Evolutionary conservation across 2,329 filamentous ascomycete species (phyloP).

Genomic region (Xylariaceae sp.): DNA sequence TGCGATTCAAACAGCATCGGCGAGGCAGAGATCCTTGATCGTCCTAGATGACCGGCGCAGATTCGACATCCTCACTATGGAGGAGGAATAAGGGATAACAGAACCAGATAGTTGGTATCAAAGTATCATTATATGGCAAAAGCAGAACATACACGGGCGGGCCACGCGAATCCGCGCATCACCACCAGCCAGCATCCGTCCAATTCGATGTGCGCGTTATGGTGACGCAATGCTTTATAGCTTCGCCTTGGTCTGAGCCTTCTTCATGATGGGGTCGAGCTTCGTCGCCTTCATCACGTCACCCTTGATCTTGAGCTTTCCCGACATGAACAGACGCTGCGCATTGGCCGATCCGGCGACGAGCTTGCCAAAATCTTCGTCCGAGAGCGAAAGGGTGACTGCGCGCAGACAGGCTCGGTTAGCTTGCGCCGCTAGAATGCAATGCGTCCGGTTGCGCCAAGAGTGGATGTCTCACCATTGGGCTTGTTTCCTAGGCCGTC

Average conservation of each 20-base stretch:
- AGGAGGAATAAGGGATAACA: too few relatives aligned
- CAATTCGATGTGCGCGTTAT: slow-evolving; percentile 1
- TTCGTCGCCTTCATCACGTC: slow-evolving; percentile 99
- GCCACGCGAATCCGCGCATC: slow-evolving; percentile 1
- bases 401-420: not conserved
- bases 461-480: slow-evolving; percentile 64
- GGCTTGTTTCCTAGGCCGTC: slow-evolving; percentile 79
- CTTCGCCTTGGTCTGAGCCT: slow-evolving; percentile 81
- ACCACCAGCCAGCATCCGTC: slow-evolving; percentile 1
- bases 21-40: too few relatives aligned
- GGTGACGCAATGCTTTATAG: slow-evolving; percentile 51
- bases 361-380: slow-evolving; percentile 82
- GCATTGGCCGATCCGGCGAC: slow-evolving; percentile 87
- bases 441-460: not conserved
- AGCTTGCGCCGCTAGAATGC: slow-evolving; percentile 1
- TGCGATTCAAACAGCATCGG: too few relatives aligned
- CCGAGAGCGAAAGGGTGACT: slow-evolving; percentile 85
- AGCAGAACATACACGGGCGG: slow-evolving; percentile 13
- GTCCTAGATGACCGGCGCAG: too few relatives aligned
- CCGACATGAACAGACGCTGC: slow-evolving; percentile 95
- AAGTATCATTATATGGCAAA: slow-evolving; percentile 10
- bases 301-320: slow-evolving; percentile 97
- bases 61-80: too few relatives aligned
- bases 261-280: slow-evolving; percentile 89
- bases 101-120: slow-evolving; percentile 4